Percentiles rank a stretch among this genome's conserved stretches.
phyloP scores from a whole-genome alignment of 2,329 filamentous ascomycete species.

The Blumeriella jaapii region DNA sequence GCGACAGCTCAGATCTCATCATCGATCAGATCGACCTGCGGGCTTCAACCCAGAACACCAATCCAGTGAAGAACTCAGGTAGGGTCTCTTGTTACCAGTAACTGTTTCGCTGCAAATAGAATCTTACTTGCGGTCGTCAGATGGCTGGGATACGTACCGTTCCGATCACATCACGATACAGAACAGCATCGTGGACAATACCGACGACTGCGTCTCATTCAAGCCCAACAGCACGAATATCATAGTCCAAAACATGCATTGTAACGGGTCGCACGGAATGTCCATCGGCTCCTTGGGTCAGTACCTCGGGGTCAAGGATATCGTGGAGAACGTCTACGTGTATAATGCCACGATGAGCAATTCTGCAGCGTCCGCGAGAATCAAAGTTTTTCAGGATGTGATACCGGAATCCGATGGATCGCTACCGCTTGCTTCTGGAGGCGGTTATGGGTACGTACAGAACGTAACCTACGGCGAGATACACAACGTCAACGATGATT shows the following conservation, averaged over 20 bases:
- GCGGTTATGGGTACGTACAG: no score
- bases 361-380: no score
- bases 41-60: constrained; percentile 39
- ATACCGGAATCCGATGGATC: no score
- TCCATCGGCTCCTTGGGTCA: constrained; percentile 62
- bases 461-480: no score
- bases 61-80: constrained; percentile 56
- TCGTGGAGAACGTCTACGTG: constrained; percentile 58
- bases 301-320: constrained; percentile 48
- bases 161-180: constrained; percentile 53
- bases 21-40: constrained; percentile 51
- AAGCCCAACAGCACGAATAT: constrained; percentile 63
- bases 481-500: no score
- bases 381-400: no score
- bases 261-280: constrained; percentile 62
- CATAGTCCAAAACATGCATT: constrained; percentile 53
- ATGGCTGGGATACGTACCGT: constrained; percentile 54
- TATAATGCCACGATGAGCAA: constrained; percentile 49
- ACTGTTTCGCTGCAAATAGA: no score
- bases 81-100: no score
- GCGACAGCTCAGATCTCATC: constrained; percentile 55
- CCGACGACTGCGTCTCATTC: constrained; percentile 56
- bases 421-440: no score
- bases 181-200: constrained; percentile 51
- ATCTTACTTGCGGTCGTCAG: no score